Conservation (phyloP, 345 rosid species). For the Rhodomyrtus tomentosa region DNA sequence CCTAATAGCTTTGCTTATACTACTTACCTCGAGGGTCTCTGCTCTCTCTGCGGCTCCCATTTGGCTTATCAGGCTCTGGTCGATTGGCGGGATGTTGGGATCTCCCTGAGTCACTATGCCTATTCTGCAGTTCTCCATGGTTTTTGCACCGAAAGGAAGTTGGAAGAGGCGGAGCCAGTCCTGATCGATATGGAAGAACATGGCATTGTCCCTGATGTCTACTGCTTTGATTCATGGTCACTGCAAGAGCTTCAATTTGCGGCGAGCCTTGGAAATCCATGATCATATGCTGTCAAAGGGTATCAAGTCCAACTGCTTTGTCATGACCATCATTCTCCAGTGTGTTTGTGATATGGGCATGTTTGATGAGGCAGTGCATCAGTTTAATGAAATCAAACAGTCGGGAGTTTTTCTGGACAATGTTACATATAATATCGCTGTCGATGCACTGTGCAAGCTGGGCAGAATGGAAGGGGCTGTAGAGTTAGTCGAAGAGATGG, state of each 20-base stretch:
- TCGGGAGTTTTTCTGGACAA: slow-evolving; percentile 37
- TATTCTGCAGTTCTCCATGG: slow-evolving; percentile 37
- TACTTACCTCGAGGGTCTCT: slow-evolving; percentile 57
- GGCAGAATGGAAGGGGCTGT: slow-evolving; percentile 49
- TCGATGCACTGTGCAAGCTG: slow-evolving; percentile 49
- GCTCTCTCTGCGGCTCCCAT: slow-evolving; percentile 24
- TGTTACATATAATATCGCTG: slow-evolving; percentile 39
- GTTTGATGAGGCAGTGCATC: slow-evolving; percentile 15
- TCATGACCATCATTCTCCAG: slow-evolving; percentile 46
- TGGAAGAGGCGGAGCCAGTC: slow-evolving; percentile 39
- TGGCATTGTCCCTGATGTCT: slow-evolving; percentile 35
- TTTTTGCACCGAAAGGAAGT: slow-evolving; percentile 44
- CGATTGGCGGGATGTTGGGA: slow-evolving; percentile 5
- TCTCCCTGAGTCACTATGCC: slow-evolving; percentile 25
- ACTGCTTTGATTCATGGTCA: slow-evolving; percentile 34
- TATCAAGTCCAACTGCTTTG: slow-evolving; percentile 41
- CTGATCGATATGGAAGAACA: slow-evolving; percentile 30
- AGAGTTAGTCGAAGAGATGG: slow-evolving; percentile 37
- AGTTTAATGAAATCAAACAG: slow-evolving; percentile 23
- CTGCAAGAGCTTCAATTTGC: slow-evolving; percentile 29
- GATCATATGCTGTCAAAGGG: slow-evolving; percentile 38
- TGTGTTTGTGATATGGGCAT: slow-evolving; percentile 33
- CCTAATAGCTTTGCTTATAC: slow-evolving; percentile 33
- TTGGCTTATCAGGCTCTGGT: slow-evolving; percentile 26
- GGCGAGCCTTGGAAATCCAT: slow-evolving; percentile 31